Evolutionary conservation across 768 basidiomycete genomes (phyloP).

Genomic region (Phallus indusiatus): DNA sequence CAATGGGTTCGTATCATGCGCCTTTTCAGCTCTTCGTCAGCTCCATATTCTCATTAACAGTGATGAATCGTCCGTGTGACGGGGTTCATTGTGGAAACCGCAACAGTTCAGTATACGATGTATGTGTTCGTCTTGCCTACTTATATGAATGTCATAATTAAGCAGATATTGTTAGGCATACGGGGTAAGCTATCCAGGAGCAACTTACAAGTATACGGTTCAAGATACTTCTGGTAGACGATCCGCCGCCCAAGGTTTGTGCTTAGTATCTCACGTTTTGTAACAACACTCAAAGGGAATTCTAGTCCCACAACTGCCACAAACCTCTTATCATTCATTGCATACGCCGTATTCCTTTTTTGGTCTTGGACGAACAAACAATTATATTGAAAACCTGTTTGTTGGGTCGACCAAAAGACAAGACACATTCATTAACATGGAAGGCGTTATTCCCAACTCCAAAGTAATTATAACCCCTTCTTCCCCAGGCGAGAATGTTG

Average conservation of each 20-base stretch:
- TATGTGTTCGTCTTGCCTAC: slow-evolving; percentile 7
- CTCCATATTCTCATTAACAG: slow-evolving; percentile 29
- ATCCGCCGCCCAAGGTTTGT: slow-evolving; percentile 77
- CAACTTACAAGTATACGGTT: slow-evolving; percentile 95
- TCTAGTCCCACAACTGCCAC: slow-evolving; percentile 86
- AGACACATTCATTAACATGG: slow-evolving; percentile 73
- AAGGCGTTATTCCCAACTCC: slow-evolving; percentile 96
- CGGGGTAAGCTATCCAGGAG: slow-evolving; percentile 90
- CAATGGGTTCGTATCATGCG: slow-evolving; percentile 55
- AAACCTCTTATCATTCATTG: slow-evolving; percentile 85
- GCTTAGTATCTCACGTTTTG: background rate
- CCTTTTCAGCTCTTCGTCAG: background rate
- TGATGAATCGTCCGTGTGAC: slow-evolving; percentile 87
- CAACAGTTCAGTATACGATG: slow-evolving; percentile 34
- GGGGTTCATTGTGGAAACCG: slow-evolving; percentile 65
- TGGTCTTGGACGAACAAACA: slow-evolving; percentile 94
- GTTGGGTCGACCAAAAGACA: slow-evolving; percentile 82
- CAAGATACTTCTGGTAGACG: slow-evolving; percentile 83
- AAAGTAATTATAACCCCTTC: slow-evolving; percentile 88
- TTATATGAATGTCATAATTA: background rate
- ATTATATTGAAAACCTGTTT: slow-evolving; percentile 98
- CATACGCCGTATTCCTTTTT: slow-evolving; percentile 92
- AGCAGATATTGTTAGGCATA: slow-evolving; percentile 52
- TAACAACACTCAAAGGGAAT: slow-evolving; percentile 5
- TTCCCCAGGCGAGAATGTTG: slow-evolving; percentile 31